Evolutionary conservation across 2,329 filamentous ascomycete species (phyloP).

Genomic region (Microdochium nivale): DNA sequence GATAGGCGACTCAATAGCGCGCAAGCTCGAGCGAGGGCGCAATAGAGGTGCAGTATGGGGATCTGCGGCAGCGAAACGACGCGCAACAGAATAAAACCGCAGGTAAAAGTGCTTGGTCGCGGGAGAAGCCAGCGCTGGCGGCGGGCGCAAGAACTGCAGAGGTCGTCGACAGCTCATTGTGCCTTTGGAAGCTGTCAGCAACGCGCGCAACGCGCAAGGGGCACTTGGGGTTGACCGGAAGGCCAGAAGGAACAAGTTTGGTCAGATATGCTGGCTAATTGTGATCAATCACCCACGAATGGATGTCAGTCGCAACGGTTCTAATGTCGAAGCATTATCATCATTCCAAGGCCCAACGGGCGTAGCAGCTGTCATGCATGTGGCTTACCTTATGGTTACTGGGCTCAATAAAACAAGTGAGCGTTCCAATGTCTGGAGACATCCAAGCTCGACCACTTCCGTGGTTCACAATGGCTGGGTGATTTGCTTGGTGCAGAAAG

Average conservation of each 20-base stretch:
- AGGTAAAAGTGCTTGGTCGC: conserved; percentile 31
- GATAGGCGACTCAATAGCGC: background rate
- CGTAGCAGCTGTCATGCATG: background rate
- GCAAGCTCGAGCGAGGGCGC: background rate
- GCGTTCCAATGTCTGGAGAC: too few relatives aligned
- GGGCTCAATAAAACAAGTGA: too few relatives aligned
- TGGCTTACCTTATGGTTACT: too few relatives aligned
- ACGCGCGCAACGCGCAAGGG: background rate
- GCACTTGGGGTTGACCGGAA: background rate
- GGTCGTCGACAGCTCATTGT: conserved; percentile 34
- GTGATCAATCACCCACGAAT: conserved; percentile 39
- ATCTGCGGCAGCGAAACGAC: background rate
- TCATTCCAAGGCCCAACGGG: conserved; percentile 23
- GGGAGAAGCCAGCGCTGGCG: conserved; percentile 36
- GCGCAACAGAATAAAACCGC: conserved; percentile 36
- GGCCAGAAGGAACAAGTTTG: background rate
- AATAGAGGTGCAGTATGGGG: background rate
- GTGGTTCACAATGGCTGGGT: too few relatives aligned
- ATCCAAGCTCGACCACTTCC: too few relatives aligned
- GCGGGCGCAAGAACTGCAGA: conserved; percentile 48
- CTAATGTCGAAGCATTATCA: conserved; percentile 43
- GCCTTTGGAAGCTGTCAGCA: conserved; percentile 13
- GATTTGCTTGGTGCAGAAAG: too few relatives aligned
- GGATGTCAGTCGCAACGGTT: conserved; percentile 52
- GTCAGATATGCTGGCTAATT: conserved; percentile 41